phyloP scores from a whole-genome alignment of 768 basidiomycete genomes.

The button mushroom (Agaricus bisporus) region DNA sequence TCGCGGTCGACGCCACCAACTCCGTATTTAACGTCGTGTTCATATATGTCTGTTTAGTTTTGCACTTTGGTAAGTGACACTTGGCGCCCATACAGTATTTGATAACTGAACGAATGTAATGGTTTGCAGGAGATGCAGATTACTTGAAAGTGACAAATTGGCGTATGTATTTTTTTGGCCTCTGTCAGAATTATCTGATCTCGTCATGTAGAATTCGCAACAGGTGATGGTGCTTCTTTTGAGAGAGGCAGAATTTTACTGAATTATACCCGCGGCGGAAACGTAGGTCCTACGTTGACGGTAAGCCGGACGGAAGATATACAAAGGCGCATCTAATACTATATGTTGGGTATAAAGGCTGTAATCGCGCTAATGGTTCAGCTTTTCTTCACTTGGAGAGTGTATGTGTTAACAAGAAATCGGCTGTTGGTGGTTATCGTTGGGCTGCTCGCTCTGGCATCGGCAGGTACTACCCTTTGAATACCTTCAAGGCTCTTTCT shows the following conservation, averaged over 20 bases:
- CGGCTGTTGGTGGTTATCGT: conserved; percentile 13
- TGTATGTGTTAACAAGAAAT: conserved; percentile 22
- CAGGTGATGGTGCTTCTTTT: no score
- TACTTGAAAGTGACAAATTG: conserved; percentile 10
- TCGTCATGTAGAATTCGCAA: no score
- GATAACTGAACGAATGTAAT: background rate
- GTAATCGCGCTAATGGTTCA: conserved; percentile 40
- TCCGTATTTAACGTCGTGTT: conserved; percentile 37
- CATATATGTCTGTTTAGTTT: conserved; percentile 40
- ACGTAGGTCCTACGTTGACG: conserved; percentile 37
- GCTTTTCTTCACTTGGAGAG: conserved; percentile 38
- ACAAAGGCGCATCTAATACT: background rate
- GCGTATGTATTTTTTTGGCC: conserved; percentile 2
- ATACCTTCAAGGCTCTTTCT: background rate
- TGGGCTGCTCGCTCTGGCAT: conserved; percentile 13
- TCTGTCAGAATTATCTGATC: no score
- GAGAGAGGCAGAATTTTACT: no score
- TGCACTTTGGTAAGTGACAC: conserved; percentile 33
- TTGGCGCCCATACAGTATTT: no score
- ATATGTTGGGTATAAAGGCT: conserved; percentile 22
- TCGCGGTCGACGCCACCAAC: conserved; percentile 44
- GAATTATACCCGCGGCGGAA: background rate
- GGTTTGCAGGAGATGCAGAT: conserved; percentile 10
- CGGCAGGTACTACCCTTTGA: conserved; percentile 15
- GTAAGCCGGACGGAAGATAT: conserved; percentile 17